Evolutionary conservation across 176 grass and related monocot species (phyloP).

Genomic region (Bolboschoenus planiculmis): DNA sequence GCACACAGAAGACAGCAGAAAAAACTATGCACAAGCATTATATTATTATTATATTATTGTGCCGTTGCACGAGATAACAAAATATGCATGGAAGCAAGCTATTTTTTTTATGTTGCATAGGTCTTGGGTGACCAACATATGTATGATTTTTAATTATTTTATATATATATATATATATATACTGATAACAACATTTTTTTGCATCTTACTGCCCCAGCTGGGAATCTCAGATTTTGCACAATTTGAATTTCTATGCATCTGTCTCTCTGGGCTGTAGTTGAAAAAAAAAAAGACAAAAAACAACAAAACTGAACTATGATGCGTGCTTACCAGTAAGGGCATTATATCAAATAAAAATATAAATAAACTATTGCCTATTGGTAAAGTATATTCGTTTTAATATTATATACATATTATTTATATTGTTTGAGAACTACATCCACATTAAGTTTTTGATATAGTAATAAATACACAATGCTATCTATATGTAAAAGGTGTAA

Average conservation of each 20-base stretch:
- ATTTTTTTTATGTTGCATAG: constrained; percentile 3
- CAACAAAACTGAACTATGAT: neutral
- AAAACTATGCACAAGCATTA: neutral
- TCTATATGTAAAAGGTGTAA: no score
- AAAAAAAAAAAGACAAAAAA: neutral
- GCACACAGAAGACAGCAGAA: neutral
- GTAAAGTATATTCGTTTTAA: neutral
- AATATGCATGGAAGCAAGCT: neutral
- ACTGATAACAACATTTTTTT: neutral
- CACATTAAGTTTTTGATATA: no score
- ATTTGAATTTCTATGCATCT: neutral
- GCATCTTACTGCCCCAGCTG: neutral
- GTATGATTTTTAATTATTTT: neutral
- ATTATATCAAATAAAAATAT: neutral
- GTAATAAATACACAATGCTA: no score
- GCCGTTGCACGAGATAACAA: neutral
- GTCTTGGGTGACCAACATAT: neutral
- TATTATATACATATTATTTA: no score
- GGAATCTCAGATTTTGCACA: constrained; percentile 1
- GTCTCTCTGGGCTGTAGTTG: neutral
- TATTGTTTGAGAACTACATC: no score
- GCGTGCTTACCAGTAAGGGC: neutral
- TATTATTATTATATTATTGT: neutral
- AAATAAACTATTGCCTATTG: neutral
- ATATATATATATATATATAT: neutral